Evolutionary conservation across 2,329 filamentous ascomycete species (phyloP), one percentile per base, ranked within the genome.

Genomic region (Aspergillus aculeatus): DNA sequence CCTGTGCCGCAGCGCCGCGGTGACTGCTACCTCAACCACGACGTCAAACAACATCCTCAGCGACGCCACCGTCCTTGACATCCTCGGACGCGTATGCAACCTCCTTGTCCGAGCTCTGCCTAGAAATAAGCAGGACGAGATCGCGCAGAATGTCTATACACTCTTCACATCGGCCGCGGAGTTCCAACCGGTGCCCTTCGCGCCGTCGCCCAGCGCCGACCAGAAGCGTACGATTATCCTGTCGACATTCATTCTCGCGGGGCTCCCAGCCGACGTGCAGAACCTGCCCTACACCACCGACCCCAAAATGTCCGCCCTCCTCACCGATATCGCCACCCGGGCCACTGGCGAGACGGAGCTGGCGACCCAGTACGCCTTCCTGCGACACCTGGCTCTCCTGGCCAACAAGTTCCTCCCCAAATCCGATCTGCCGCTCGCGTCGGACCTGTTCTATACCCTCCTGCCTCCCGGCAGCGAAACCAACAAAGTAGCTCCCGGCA

Each of bases 51-150:
- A 69, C 16, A 71, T 76, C 23, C 67, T 83, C 67, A 82, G 69
- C 32, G 81, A 87, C 63, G 78, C 83, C 54, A 73, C 75, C 5
- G 81, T 84, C 6, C 73, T 88, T 7, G 85, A 89, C 59, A 78
- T 86, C 6, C 79, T 88, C 19, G 87, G 86, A 23, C 80, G 84
- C 48, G 80, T 89, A 38, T 82, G 81, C 67, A 87, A 84, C 64
- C 73, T 86, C 50, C 83, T 89, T 50, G 76, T 89, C 32, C 78
- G 83, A 50, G 77, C 81, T 14, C 80, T 86, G 53, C 77, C 83
- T 1, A 76, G 78, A 35, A 75, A 81, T 50, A 82, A 84, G 56
- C 81, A 85, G 64, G 77, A 80, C 11, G 71, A 78, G 55, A 78
- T 84, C n/a, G 77, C 81, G 2, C 68, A 77, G n/a, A 83, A 85